A percentile compares a stretch with the other conserved stretches of the same genome.
phyloP scores from a whole-genome alignment of 495 filamentous ascomycete genomes.

The Pseudotulostoma volvatum region DNA sequence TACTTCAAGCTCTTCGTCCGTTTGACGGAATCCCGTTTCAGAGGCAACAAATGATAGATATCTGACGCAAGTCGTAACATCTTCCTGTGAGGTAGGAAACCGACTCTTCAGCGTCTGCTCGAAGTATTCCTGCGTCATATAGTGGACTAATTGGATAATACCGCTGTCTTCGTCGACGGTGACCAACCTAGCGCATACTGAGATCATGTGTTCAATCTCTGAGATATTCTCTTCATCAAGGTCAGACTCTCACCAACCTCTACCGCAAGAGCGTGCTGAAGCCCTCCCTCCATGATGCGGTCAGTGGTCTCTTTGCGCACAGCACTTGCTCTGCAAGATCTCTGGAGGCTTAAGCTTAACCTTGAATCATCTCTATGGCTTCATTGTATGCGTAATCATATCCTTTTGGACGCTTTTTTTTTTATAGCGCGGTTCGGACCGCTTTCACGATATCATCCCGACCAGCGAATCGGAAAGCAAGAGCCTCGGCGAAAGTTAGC shows the following conservation, averaged over 20 bases:
- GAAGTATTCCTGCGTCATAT: slow-evolving; percentile 20
- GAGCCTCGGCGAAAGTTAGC: slow-evolving; percentile 27
- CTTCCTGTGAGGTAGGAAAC: slow-evolving; percentile 12
- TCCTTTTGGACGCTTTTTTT: slow-evolving; percentile 13
- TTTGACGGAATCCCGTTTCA: too few relatives aligned
- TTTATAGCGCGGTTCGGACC: slow-evolving; percentile 12
- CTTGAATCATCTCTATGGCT: slow-evolving; percentile 22
- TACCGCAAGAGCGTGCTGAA: slow-evolving; percentile 22
- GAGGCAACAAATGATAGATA: slow-evolving; percentile 18
- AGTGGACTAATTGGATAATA: slow-evolving; percentile 14
- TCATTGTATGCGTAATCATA: slow-evolving; percentile 18
- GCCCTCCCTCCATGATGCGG: slow-evolving; percentile 11
- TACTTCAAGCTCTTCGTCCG: too few relatives aligned
- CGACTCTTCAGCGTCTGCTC: slow-evolving; percentile 10
- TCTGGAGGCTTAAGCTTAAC: slow-evolving; percentile 12
- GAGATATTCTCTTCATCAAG: slow-evolving; percentile 14
- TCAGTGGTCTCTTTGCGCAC: slow-evolving; percentile 8
- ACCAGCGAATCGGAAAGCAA: slow-evolving; percentile 23
- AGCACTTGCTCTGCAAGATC: slow-evolving; percentile 15
- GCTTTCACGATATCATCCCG: slow-evolving; percentile 16
- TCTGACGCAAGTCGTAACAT: slow-evolving; percentile 14
- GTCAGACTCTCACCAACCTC: slow-evolving; percentile 5
- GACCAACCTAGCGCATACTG: slow-evolving; percentile 20
- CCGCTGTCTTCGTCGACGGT: slow-evolving; percentile 17
- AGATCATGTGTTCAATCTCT: slow-evolving; percentile 10